A percentile compares a stretch with the other conserved stretches of the same genome.
Conservation (phyloP, 441 rosid species). For the Populus hybrid region DNA sequence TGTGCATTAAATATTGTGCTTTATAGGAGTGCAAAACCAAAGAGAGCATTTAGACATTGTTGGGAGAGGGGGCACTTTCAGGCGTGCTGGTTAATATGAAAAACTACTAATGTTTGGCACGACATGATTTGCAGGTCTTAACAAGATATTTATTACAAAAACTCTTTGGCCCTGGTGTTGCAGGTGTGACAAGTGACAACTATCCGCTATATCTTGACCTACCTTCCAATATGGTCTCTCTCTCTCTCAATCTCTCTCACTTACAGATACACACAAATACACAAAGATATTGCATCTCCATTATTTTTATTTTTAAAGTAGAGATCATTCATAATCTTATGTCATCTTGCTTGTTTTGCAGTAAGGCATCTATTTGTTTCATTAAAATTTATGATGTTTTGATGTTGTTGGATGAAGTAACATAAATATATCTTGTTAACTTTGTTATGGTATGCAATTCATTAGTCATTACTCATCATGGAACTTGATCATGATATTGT, state of each 20-base stretch:
- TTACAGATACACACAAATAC: not conserved
- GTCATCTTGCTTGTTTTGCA: not conserved
- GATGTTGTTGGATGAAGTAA: not conserved
- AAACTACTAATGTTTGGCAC: slow-evolving; percentile 6
- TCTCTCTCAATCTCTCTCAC: slow-evolving; percentile 12
- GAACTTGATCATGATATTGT: no score
- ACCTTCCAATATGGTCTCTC: slow-evolving; percentile 87
- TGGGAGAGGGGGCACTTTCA: not conserved
- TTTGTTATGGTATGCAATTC: not conserved
- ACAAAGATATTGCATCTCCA: not conserved
- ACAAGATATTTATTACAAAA: slow-evolving; percentile 69
- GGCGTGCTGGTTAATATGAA: not conserved
- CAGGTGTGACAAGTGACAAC: slow-evolving; percentile 55
- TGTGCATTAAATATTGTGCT: not conserved
- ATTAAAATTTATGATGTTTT: not conserved
- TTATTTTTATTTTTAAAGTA: not conserved
- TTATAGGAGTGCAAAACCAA: not conserved
- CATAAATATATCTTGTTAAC: not conserved
- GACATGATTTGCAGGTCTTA: slow-evolving; percentile 48
- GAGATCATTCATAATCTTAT: not conserved
- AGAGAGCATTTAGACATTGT: not conserved
- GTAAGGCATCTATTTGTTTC: not conserved
- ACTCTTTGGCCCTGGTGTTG: slow-evolving; percentile 71
- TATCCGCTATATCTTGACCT: slow-evolving; percentile 71
- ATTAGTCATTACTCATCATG: not conserved